Evolutionary conservation across 73 alveolate species (phyloP), one percentile per base, ranked within the genome.

Genomic region (Stentor coeruleus): DNA sequence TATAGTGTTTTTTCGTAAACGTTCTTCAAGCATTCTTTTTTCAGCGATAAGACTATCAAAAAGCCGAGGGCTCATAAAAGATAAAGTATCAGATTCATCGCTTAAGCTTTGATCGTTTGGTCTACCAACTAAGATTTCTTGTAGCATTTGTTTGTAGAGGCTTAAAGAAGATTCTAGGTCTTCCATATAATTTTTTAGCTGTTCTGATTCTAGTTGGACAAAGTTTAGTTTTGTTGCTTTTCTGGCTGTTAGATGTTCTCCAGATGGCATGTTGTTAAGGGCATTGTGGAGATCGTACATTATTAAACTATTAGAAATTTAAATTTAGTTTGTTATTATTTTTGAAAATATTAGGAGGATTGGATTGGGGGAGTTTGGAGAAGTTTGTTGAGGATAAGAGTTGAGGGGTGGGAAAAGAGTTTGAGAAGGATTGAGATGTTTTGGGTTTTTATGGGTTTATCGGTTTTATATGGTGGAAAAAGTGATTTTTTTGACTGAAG

Each of bases 1-100:
- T 20, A 66, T 20, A 0, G 39, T 66, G 33, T 20, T 66, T 66
- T 31, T 66, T 1, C 79, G n/a, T 1, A 66, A 26, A 20, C 79
- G n/a, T 33, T 66, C 79, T 31, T 66, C 79, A 28, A 66, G 33
- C 20, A 40, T 15, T 20, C 79, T 20, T 33, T 66, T 66, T 66
- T 66, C 79, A 26, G 79, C 39, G n/a, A 66, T 26, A 20, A 66
- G 79, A 20, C 40, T 66, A 14, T 66, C 79, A 33, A 66, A 20
- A 26, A 66, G 11, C 79, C 79, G n/a, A 11, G 79, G 39, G 37
- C 49, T 28, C n/a, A 66, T 66, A 11, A 66, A 20, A 20, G 79
- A 66, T 33, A 28, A 40, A 66, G 79, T 66, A 28, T 66, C 79
- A 66, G 42, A 20, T 66, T 66, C 79, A 33, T 66, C 79, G 41